These are phyloP conservation scores for Butyriboletus appendiculatus DNA, from an alignment of 1,284 basidiomycete genomes.

Conservation along the genomic window DNA sequence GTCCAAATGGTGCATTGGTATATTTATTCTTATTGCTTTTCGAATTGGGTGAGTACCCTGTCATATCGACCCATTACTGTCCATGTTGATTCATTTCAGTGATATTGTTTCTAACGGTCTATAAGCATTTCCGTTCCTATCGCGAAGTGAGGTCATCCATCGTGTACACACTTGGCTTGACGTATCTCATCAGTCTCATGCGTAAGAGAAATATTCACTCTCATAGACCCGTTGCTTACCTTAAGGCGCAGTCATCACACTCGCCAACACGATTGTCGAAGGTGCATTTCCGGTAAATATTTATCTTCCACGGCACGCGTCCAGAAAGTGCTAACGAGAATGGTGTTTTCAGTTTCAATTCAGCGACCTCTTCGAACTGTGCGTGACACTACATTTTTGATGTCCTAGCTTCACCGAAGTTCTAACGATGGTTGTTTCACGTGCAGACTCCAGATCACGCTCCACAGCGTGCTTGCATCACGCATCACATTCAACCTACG, in stretches of 20 bases:
- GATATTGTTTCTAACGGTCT: conserved; percentile 14
- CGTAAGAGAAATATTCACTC: conserved; percentile 3
- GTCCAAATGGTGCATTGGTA: too few relatives aligned
- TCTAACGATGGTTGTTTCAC: background rate
- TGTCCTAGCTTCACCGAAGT: background rate
- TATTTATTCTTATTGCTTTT: too few relatives aligned
- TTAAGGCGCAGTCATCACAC: conserved; percentile 13
- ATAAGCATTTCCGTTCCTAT: conserved; percentile 15
- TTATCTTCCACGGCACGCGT: background rate
- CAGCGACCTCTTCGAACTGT: conserved; percentile 4
- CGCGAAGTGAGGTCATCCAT: background rate
- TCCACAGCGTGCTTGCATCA: conserved; percentile 17
- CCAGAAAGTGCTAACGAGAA: background rate
- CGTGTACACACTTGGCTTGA: conserved; percentile 7
- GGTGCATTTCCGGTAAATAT: conserved; percentile 13
- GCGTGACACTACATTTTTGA: background rate
- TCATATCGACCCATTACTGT: too few relatives aligned
- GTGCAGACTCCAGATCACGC: conserved; percentile 7
- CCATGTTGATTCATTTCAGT: conserved; percentile 1
- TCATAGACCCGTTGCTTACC: background rate
- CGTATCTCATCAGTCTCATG: conserved; percentile 18
- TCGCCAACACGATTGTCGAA: conserved; percentile 15
- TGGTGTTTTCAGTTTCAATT: conserved; percentile 2
- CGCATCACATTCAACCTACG: conserved; percentile 19
- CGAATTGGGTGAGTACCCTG: too few relatives aligned